Percentiles rank a stretch among this genome's conserved stretches.
Conservation (phyloP, 2,329 filamentous ascomycete species). For the Penicillium fuscoglaucum region DNA sequence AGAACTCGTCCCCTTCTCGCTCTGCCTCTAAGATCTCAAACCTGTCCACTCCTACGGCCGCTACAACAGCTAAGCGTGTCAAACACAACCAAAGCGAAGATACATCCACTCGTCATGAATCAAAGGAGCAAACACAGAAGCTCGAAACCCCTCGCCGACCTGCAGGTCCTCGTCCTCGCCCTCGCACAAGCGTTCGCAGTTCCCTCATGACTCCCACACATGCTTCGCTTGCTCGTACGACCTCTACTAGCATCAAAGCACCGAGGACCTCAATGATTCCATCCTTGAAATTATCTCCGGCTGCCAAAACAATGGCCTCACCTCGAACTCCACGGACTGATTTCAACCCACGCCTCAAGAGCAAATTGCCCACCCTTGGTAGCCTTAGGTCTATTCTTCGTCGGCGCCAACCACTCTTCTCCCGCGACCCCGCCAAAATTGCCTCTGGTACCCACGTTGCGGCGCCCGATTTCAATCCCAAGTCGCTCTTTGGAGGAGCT, state of each 20-base stretch:
- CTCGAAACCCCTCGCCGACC: conserved; percentile 25
- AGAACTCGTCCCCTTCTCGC: conserved; percentile 43
- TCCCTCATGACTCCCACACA: conserved; percentile 77
- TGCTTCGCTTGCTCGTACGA: conserved; percentile 64
- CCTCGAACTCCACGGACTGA: conserved; percentile 48
- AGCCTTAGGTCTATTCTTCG: conserved; percentile 65
- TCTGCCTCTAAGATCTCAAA: conserved; percentile 31
- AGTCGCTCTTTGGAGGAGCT: conserved; percentile 51
- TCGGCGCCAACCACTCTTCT: conserved; percentile 59
- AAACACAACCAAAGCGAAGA: conserved; percentile 70
- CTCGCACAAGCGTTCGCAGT: conserved; percentile 42
- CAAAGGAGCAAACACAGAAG: conserved; percentile 9
- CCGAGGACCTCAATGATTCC: conserved; percentile 56
- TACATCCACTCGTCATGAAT: conserved; percentile 59
- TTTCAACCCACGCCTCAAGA: conserved; percentile 48
- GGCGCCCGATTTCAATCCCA: conserved; percentile 45
- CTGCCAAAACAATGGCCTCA: conserved; percentile 52
- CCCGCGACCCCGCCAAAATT: conserved; percentile 58
- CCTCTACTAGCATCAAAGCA: conserved; percentile 52
- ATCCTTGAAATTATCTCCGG: conserved; percentile 53
- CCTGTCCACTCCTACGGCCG: conserved; percentile 38
- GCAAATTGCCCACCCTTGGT: conserved; percentile 52
- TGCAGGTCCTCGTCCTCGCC: conserved; percentile 44
- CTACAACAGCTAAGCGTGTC: conserved; percentile 63
- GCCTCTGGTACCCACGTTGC: conserved; percentile 59